phyloP scores from a whole-genome alignment of 2,329 filamentous ascomycete genomes.

The Stemphylium lycopersici region DNA sequence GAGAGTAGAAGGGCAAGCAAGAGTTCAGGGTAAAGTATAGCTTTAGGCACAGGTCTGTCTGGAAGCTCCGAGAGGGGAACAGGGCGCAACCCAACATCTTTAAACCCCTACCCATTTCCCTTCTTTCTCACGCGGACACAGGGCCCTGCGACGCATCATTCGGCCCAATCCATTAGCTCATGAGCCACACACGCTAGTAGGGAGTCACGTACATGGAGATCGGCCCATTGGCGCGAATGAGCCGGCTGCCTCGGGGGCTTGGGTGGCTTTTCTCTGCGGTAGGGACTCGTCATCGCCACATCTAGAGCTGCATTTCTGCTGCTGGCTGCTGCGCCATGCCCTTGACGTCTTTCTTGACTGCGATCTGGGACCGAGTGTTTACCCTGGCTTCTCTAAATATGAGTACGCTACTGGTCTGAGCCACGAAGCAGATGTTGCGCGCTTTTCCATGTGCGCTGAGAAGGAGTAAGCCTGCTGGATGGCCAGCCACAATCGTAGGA shows the following conservation, averaged over 20 bases:
- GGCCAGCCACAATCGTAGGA: neutral
- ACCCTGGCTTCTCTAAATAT: too few relatives aligned
- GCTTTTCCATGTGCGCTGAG: too few relatives aligned
- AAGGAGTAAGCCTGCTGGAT: too few relatives aligned
- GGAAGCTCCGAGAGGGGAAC: neutral
- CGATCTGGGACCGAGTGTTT: neutral
- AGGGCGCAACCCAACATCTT: neutral
- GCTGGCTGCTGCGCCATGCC: neutral
- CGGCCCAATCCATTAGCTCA: conserved; percentile 4
- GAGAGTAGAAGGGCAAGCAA: neutral
- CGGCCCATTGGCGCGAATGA: conserved; percentile 17
- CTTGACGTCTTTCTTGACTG: neutral
- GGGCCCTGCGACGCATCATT: conserved; percentile 4
- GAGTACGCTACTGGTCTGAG: too few relatives aligned
- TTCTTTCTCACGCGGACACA: conserved; percentile 6
- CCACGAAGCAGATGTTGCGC: too few relatives aligned
- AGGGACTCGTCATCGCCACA: conserved; percentile 18
- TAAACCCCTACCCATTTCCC: neutral
- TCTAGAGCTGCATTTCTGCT: neutral
- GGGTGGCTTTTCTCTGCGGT: neutral
- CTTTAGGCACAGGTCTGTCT: too few relatives aligned
- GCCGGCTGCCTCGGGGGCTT: neutral
- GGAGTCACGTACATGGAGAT: neutral
- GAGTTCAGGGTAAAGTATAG: neutral
- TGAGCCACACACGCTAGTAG: conserved; percentile 10